These are phyloP conservation scores for Cryptococcus maquisensis DNA, from an alignment of 1,284 basidiomycete genomes.

Conservation along the genomic window DNA sequence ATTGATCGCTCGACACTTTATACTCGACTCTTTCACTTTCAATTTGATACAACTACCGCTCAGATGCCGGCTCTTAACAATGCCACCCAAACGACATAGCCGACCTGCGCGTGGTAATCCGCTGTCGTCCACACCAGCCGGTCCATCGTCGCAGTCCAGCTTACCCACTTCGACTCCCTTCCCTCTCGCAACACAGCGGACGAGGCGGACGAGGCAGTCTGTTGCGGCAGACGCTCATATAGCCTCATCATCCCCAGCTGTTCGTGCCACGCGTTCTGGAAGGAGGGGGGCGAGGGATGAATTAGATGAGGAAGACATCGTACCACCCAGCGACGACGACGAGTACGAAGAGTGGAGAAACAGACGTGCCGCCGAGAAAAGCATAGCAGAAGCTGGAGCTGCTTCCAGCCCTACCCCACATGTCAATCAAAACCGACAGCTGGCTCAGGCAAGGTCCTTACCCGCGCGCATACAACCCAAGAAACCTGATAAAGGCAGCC, in stretches of 20 bases:
- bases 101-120: no score
- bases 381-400: neutral
- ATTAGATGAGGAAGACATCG: slow-evolving; percentile 17
- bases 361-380: slow-evolving; percentile 3
- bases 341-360: slow-evolving; percentile 40
- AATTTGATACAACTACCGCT: no score
- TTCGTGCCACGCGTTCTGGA: neutral
- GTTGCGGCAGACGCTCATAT: neutral
- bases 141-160: neutral
- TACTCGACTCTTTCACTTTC: no score
- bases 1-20: no score
- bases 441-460: neutral
- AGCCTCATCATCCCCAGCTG: neutral
- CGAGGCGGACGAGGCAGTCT: no score
- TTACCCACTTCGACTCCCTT: neutral
- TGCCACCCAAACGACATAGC: no score
- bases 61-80: no score
- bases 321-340: slow-evolving; percentile 41
- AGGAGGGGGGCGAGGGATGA: slow-evolving; percentile 7
- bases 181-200: no score
- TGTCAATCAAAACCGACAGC: neutral
- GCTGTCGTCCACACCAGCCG: no score
- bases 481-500: slow-evolving; percentile 10
- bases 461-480: neutral
- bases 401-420: neutral